Percentiles rank a stretch among this genome's conserved stretches.
phyloP scores from a whole-genome alignment of 2,329 filamentous ascomycete species.

The Apiospora marii region DNA sequence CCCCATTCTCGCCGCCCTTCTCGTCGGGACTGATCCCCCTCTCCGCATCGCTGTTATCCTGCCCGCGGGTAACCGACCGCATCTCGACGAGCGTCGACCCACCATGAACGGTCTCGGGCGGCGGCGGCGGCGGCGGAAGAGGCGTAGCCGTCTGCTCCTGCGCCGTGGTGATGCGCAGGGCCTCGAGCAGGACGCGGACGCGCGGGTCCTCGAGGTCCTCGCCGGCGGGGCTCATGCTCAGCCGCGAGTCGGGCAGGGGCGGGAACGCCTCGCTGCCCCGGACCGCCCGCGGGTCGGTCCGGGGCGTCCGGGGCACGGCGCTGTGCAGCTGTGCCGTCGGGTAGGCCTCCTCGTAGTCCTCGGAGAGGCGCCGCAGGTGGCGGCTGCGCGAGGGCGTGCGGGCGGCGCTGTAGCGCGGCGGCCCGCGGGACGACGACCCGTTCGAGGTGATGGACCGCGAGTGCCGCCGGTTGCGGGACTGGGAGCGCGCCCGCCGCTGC shows the following conservation, averaged over 20 bases:
- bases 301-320: neutral
- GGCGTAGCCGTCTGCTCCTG: neutral
- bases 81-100: neutral
- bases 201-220: conserved; percentile 4
- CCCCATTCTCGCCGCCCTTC: neutral
- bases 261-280: neutral
- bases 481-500: neutral
- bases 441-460: conserved; percentile 4
- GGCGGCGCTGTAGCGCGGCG: neutral
- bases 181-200: neutral
- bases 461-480: conserved; percentile 5
- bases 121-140: neutral
- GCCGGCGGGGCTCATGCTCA: neutral
- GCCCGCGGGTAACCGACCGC: neutral
- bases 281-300: neutral
- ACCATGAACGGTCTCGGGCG: no score
- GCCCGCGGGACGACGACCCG: conserved; percentile 1
- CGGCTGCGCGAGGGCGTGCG: neutral
- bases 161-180: neutral
- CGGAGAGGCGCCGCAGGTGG: neutral
- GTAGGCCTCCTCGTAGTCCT: conserved; percentile 1
- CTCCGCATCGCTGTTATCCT: conserved; percentile 1
- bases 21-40: neutral
- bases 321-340: no score
- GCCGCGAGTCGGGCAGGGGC: neutral